A percentile compares a stretch with the other conserved stretches of the same genome.
These are phyloP conservation scores for Phanerodontia chrysosporium DNA, from an alignment of 768 basidiomycete species.

Conservation along the genomic window DNA sequence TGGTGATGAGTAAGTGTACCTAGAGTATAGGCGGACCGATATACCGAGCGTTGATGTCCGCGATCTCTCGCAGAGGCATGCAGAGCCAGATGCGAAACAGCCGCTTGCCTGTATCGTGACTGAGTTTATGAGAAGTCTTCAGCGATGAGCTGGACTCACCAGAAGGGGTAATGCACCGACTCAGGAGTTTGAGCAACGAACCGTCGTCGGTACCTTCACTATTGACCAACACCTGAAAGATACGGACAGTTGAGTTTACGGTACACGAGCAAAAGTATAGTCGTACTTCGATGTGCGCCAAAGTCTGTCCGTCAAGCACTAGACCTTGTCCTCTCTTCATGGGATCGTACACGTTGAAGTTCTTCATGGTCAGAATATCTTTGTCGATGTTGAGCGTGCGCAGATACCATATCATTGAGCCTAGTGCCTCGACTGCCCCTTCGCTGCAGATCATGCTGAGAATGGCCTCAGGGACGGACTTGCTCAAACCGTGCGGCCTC, in stretches of 20 bases:
- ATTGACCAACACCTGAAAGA: slow-evolving; percentile 71
- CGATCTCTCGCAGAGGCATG: slow-evolving; percentile 77
- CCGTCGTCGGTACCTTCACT: slow-evolving; percentile 93
- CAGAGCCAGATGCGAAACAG: slow-evolving; percentile 97
- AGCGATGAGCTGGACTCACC: slow-evolving; percentile 42
- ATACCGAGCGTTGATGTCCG: slow-evolving; percentile 89
- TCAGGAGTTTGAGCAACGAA: slow-evolving; percentile 76
- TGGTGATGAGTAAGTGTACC: too few relatives aligned
- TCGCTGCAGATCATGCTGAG: slow-evolving; percentile 62
- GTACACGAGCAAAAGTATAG: neutral
- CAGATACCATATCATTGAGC: slow-evolving; percentile 92
- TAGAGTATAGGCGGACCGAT: too few relatives aligned
- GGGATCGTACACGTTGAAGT: slow-evolving; percentile 97
- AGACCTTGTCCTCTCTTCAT: slow-evolving; percentile 86
- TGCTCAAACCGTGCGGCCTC: slow-evolving; percentile 34
- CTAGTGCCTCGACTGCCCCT: slow-evolving; percentile 78
- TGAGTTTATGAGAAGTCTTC: neutral
- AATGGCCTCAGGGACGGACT: slow-evolving; percentile 65
- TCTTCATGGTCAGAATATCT: slow-evolving; percentile 91
- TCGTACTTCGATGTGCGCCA: slow-evolving; percentile 88
- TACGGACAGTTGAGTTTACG: slow-evolving; percentile 2
- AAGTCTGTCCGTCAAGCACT: slow-evolving; percentile 88
- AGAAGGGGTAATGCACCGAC: slow-evolving; percentile 86
- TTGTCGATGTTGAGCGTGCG: slow-evolving; percentile 93
- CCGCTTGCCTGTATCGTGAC: slow-evolving; percentile 70